Evolutionary conservation across 345 rosid genomes (phyloP), one percentile per base, ranked within the genome.

Genomic region (Hirschfeldia incana): DNA sequence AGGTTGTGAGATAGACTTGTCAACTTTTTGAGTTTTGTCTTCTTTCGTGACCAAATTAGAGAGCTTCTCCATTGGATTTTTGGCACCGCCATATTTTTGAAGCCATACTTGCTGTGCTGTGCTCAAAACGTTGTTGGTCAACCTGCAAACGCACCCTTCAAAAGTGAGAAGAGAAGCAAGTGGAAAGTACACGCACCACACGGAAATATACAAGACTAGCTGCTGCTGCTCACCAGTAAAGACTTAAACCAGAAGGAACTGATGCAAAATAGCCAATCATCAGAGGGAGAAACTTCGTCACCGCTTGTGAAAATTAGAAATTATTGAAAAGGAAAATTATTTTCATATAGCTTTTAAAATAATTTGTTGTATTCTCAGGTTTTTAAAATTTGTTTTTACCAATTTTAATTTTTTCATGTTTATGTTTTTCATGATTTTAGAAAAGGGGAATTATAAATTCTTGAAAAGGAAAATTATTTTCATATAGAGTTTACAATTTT

Each of bases 231-330:
- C 84, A 92, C 98, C 98, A 94, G 76, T 94, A 94, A 66, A 94
- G 94, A 83, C 98, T 92, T 82, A 94, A 85, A 84, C 98, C 98
- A 49, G 98, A 94, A 76, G 98, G 98, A 85, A 92, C 98, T n/a
- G 97, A 94, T 70, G 98, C 74, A 88, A 92, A 94, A 78, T 94
- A 94, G 76, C 98, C 98, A 44, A 94, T 91, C 93, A 94, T 82
- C 65, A 94, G 77, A 3, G 98, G 98, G 9, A 92, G 96, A 76
- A 94, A 78, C 84, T 92, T 88, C 0, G 94, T 89, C 78, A 94
- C 73, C 1, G 86, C 92, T 86, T 92, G 98, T 74, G 98, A 90
- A 21, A 21, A 21, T 21, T 21, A 21, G 21, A 21, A 21, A 21
- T 21, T 21, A 21, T 21, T 21, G 21, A 21, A 21, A 21, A 21